These are phyloP conservation scores for Cladosporium colombiae DNA, from an alignment of 2,329 filamentous ascomycete genomes.

Conservation along the genomic window DNA sequence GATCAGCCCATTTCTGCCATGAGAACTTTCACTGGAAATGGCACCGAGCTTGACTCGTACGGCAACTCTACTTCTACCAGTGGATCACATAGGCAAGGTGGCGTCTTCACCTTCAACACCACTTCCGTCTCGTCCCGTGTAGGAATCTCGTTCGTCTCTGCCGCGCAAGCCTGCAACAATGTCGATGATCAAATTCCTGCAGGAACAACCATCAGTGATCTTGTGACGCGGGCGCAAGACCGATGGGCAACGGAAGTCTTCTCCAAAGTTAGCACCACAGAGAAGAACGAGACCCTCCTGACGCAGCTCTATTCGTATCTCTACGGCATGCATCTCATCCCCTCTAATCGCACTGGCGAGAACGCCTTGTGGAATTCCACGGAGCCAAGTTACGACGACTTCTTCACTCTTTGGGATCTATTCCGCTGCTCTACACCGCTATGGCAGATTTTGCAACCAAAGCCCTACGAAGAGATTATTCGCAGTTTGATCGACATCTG, in stretches of 20 bases:
- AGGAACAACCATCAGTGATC: slow-evolving; percentile 15
- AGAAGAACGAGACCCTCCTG: slow-evolving; percentile 27
- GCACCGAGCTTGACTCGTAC: slow-evolving; percentile 38
- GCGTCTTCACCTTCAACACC: slow-evolving; percentile 49
- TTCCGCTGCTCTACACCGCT: slow-evolving; percentile 68
- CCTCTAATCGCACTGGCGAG: slow-evolving; percentile 69
- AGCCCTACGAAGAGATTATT: slow-evolving; percentile 64
- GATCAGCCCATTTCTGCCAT: slow-evolving; percentile 41
- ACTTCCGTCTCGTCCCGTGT: slow-evolving; percentile 54
- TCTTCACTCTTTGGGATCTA: slow-evolving; percentile 70
- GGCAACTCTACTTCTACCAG: slow-evolving; percentile 17
- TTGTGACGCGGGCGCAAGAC: slow-evolving; percentile 44
- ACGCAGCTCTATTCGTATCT: slow-evolving; percentile 60
- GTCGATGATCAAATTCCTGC: slow-evolving; percentile 59
- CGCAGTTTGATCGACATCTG: slow-evolving; percentile 69
- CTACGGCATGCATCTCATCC: slow-evolving; percentile 68
- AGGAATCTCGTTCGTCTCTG: slow-evolving; percentile 67
- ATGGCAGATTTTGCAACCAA: slow-evolving; percentile 65
- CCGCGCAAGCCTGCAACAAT: slow-evolving; percentile 60
- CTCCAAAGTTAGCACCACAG: slow-evolving; percentile 54
- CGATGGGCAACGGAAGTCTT: slow-evolving; percentile 63
- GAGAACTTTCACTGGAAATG: slow-evolving; percentile 35
- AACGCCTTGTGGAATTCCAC: slow-evolving; percentile 64
- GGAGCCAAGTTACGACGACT: slow-evolving; percentile 71
- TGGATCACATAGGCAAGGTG: slow-evolving; percentile 38